Base-by-base conservation (phyloP, 441 rosid genomes). In the Brassica balearica region DNA sequence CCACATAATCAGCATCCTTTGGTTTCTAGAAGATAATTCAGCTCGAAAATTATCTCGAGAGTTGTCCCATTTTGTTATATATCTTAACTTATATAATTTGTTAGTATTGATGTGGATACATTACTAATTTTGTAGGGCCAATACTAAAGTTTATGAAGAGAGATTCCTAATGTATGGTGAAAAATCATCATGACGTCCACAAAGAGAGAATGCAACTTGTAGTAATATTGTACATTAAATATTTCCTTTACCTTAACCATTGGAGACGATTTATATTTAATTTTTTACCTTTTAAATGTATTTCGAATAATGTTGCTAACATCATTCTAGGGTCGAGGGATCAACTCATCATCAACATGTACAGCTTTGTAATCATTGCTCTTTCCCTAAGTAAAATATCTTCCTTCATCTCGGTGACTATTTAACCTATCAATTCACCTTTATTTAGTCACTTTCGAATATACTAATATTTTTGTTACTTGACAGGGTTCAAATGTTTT, bases 401-500 rank as follows among this genome's bases (percentile, higher is more conserved):
- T 72, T 66, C 77, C 77, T 72, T 62, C 68, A 77, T 65, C 20
- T 59, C 1, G 10, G 68, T 8, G 51, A 55, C 22, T 10, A 11
- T 77, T 77, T 77, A 23, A 51, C 70, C 14, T 70, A 56, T 77
- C 67, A 27, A 9, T 71, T 77, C 62, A 71, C 72, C 67, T 65
- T 71, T 64, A 25, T 63, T 19, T 41, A 43, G 68, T 43, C 73
- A 72, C 68, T 78, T 78, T 70, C 75, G 25, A 77, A 56, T 65
- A 38, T 62, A 29, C 34, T 29, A 34, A 1, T 1, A 10, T 14
- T 27, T 65, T 63, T 66, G 69, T 70, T 70, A 64, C 70, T 46
- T 22, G n/a, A 3, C 36, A 55, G 20, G 34, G 11, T 14, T 23
- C 6, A 15, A 63, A 10, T 12, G 65, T 55, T 12, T 58, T 34